Conservation (phyloP, 1,284 basidiomycete genomes). For the Agroathelia rolfsii region DNA sequence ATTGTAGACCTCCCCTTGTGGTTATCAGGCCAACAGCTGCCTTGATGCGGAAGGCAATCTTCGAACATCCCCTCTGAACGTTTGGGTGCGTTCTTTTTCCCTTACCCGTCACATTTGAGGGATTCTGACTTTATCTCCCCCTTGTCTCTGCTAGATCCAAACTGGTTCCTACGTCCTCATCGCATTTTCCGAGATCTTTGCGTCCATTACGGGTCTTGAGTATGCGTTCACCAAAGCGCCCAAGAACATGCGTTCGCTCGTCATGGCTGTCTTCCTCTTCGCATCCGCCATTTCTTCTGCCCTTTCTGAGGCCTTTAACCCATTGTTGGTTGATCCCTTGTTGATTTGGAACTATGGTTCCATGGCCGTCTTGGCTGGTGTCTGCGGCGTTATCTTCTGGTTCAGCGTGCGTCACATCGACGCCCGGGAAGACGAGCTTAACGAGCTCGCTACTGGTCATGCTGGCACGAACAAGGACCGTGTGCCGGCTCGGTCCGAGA, state of each 20-base stretch:
- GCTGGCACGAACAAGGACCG: constrained; percentile 19
- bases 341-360: constrained; percentile 44
- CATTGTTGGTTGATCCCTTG: constrained; percentile 36
- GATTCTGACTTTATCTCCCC: too few relatives aligned
- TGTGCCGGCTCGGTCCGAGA: too few relatives aligned
- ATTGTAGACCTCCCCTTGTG: constrained; percentile 51
- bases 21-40: constrained; percentile 44
- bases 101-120: too few relatives aligned
- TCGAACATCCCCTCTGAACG: constrained; percentile 50
- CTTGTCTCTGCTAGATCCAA: too few relatives aligned
- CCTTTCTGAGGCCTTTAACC: constrained; percentile 55
- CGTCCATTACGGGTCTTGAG: constrained; percentile 78
- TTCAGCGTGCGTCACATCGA: constrained; percentile 51
- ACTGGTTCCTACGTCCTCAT: constrained; percentile 60
- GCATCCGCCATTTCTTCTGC: constrained; percentile 54
- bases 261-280: constrained; percentile 70
- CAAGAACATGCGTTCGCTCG: constrained; percentile 71
- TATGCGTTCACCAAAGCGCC: constrained; percentile 87
- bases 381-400: constrained; percentile 51
- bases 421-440: constrained; percentile 50
- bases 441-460: constrained; percentile 34
- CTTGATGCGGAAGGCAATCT: constrained; percentile 30
- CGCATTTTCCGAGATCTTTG: constrained; percentile 72
- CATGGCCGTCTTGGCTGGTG: constrained; percentile 28
- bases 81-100: too few relatives aligned